These are phyloP conservation scores for Teratosphaeria viscida DNA, from an alignment of 2,329 filamentous ascomycete genomes.

Conservation along the genomic window DNA sequence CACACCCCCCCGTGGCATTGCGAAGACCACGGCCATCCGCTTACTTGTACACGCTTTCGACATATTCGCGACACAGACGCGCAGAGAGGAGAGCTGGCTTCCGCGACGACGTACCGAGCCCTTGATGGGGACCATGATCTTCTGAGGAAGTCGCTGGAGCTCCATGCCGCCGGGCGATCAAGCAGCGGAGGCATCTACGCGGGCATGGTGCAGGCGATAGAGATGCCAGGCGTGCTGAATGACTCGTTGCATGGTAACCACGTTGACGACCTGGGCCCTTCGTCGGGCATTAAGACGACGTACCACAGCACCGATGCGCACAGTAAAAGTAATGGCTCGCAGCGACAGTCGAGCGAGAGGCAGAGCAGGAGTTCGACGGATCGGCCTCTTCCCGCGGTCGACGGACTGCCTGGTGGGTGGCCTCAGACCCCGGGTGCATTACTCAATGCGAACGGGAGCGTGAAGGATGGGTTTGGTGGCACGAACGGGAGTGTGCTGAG, in stretches of 20 bases:
- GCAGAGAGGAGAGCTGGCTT: slow-evolving; percentile 15
- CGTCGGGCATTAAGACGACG: slow-evolving; percentile 23
- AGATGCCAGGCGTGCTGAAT: slow-evolving; percentile 39
- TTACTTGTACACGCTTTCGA: background rate
- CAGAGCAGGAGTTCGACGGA: slow-evolving; percentile 3
- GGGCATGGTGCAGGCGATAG: slow-evolving; percentile 33
- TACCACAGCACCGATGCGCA: slow-evolving; percentile 8
- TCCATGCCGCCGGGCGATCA: slow-evolving; percentile 18
- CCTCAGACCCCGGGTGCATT: slow-evolving; percentile 12
- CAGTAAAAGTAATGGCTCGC: slow-evolving; percentile 2
- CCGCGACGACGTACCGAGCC: slow-evolving; percentile 12
- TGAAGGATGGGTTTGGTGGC: slow-evolving; percentile 26
- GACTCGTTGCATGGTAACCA: slow-evolving; percentile 1
- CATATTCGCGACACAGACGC: background rate
- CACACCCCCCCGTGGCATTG: background rate
- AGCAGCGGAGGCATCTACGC: slow-evolving; percentile 20
- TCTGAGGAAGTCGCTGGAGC: slow-evolving; percentile 21
- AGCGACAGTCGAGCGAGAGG: slow-evolving; percentile 2
- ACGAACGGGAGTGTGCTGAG: slow-evolving; percentile 20
- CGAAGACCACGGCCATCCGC: background rate
- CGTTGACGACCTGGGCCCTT: slow-evolving; percentile 15
- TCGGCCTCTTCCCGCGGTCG: slow-evolving; percentile 11
- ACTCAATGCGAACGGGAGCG: slow-evolving; percentile 26
- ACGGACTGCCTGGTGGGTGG: slow-evolving; percentile 18
- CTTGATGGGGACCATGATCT: slow-evolving; percentile 17